Percentiles rank a stretch among this genome's conserved stretches.
These are phyloP conservation scores for Corchorus olitorius DNA, from an alignment of 345 rosid species.

Conservation along the genomic window DNA sequence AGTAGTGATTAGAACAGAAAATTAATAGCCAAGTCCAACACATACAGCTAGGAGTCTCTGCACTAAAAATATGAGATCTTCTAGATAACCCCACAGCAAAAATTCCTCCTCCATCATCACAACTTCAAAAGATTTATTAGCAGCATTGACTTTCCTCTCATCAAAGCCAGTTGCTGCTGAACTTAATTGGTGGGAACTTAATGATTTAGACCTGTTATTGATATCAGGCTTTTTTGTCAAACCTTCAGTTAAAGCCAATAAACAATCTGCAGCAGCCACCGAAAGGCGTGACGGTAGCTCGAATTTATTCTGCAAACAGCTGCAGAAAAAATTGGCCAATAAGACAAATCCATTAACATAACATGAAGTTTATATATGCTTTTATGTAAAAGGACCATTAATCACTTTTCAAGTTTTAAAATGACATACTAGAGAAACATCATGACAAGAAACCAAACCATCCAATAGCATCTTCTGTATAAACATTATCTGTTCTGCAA, in stretches of 20 bases:
- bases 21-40: conserved; percentile 26
- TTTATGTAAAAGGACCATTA: not conserved
- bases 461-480: not conserved
- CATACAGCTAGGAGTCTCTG: conserved; percentile 73
- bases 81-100: conserved; percentile 67
- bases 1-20: not conserved
- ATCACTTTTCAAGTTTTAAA: not conserved
- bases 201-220: conserved; percentile 36
- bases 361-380: conserved; percentile 7
- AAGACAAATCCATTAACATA: conserved; percentile 8
- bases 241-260: conserved; percentile 67
- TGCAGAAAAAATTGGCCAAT: conserved; percentile 33
- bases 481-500: not conserved
- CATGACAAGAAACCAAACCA: not conserved
- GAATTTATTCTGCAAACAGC: conserved; percentile 69
- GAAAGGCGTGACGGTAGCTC: conserved; percentile 92
- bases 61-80: conserved; percentile 52
- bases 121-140: conserved; percentile 31
- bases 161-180: conserved; percentile 28
- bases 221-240: conserved; percentile 58
- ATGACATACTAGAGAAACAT: not conserved
- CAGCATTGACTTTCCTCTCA: conserved; percentile 40
- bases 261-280: conserved; percentile 88
- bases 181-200: conserved; percentile 35
- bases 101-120: conserved; percentile 33